Evolutionary conservation across 495 filamentous ascomycete genomes (phyloP), one percentile per base, ranked within the genome.

Genomic region (Daldinia bambusicola): DNA sequence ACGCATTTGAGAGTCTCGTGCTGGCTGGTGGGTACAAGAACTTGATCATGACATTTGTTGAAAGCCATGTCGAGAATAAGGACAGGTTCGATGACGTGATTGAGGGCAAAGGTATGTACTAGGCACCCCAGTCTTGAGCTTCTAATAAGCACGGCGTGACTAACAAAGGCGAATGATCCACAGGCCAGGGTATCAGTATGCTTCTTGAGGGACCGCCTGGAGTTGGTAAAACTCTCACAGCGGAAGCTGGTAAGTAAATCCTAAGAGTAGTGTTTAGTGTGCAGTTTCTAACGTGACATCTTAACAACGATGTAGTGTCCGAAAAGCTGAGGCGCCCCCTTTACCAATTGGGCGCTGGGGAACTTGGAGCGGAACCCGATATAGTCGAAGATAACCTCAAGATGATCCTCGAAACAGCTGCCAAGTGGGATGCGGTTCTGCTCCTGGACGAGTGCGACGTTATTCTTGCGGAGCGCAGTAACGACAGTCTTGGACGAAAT

Each of bases 391-490:
- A 74, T 2, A 80, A 78, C n/a, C 80, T 91, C 26, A 75, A 78
- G 48, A 67, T 76, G 1, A 83, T 89, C 40, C 77, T 89, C 8
- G 80, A 84, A 55, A 76, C 86, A 26, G 81, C 81, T 2, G 76
- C 76, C 0, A 76, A 77, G 13, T 89, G 86, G 86, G 82, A 82
- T 9, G 84, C 82, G 6, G 79, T 89, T 14, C 70, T 88, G 5
- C 80, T 89, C 0, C 78, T 92, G 1, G 90, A 92, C 66, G 89
- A 92, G 77, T 87, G 86, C 48, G 89, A 92, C 66, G 85, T 90
- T 6, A 90, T 90, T 77, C 81, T 91, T 18, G 85, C 88, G 71
- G 81, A 52, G 72, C 86, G 76, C 69, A 87, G 78, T 71, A 81
- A 78, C 18, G 69, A 78, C 53, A 84, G 86, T 51, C 78, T 89